These are phyloP conservation scores for Penicillium soppii DNA, from an alignment of 495 filamentous ascomycete species.

Conservation along the genomic window DNA sequence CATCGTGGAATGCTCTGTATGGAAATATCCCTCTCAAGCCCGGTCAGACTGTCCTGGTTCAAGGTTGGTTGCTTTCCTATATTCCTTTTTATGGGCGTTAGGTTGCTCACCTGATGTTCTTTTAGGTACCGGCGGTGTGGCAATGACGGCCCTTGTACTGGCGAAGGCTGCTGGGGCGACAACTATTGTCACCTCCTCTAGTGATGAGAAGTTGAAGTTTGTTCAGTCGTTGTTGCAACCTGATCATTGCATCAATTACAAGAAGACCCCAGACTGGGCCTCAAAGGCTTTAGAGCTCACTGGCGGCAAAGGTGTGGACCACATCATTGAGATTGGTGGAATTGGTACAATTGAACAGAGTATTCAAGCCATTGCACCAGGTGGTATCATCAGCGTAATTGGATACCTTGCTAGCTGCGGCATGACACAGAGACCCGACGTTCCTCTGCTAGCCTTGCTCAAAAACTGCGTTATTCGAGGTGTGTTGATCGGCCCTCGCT, in stretches of 20 bases:
- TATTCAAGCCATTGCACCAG: constrained; percentile 11
- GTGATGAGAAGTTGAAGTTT: constrained; percentile 23
- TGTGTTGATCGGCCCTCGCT: constrained; percentile 11
- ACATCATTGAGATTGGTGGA: constrained; percentile 16
- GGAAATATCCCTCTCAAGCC: constrained; percentile 50
- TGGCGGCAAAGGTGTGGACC: constrained; percentile 21
- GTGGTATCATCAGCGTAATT: constrained; percentile 17
- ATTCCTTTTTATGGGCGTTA: background rate
- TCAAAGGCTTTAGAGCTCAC: constrained; percentile 27
- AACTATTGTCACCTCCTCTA: constrained; percentile 30
- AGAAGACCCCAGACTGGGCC: constrained; percentile 29
- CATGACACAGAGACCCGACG: background rate
- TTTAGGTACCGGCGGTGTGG: constrained; percentile 37
- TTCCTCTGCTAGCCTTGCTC: constrained; percentile 9
- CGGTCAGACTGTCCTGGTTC: constrained; percentile 65
- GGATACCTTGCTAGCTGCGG: constrained; percentile 16
- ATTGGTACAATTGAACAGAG: constrained; percentile 18
- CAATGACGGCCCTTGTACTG: constrained; percentile 25
- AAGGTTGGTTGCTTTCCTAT: constrained; percentile 54
- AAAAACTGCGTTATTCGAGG: constrained; percentile 15
- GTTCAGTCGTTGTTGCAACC: constrained; percentile 19
- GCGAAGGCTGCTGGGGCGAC: constrained; percentile 26
- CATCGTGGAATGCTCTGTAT: constrained; percentile 74
- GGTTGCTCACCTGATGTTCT: no score
- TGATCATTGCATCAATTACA: constrained; percentile 31